Evolutionary conservation across 495 filamentous ascomycete genomes (phyloP), one percentile per base, ranked within the genome.

Genomic region (Aspergillus indologenus): DNA sequence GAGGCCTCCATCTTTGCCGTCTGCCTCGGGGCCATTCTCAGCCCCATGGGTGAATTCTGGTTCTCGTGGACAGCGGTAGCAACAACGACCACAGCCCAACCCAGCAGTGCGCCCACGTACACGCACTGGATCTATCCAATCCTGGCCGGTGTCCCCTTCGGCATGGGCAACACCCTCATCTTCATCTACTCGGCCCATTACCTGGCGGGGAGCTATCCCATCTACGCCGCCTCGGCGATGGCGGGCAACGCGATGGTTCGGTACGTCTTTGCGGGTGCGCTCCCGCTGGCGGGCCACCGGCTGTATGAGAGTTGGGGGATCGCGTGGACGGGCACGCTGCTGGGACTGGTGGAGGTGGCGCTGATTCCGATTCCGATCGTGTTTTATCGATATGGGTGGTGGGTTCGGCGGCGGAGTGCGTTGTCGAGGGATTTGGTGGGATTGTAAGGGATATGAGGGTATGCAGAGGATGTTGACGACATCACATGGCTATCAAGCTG

Each of bases 101-200:
- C 26, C 4, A 29, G 9, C 43, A 77, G 79, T n/a, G n/a, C n/a
- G n/a, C n/a, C n/a, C 0, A 84, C 85, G 0, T 73, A 80, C 0
- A 84, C 90, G 29, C 88, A 89, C 68, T 88, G 87, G 83, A 81
- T 87, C 43, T 73, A 78, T 48, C 85, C 88, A 15, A 89, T 92
- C 61, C 69, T 88, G 1, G 85, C 87, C 3, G 87, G 87, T n/a
- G 72, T 91, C 4, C 84, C 86, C 0, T 92, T 91, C 65, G 88
- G 88, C 5, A 66, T 82, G 6, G 90, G 90, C 0, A 90, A 91
- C 62, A 79, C 78, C 2, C 71, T 86, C 2, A 79, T 84, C 51
- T 92, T 91, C 68, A 89, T 92, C 62, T 90, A 91, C 64, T 79
- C 83, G 0, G 80, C 72, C 1, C 89, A 86, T 60, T 91, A 91